phyloP scores from a whole-genome alignment of 768 basidiomycete species.

The Leccinum truebloodii region DNA sequence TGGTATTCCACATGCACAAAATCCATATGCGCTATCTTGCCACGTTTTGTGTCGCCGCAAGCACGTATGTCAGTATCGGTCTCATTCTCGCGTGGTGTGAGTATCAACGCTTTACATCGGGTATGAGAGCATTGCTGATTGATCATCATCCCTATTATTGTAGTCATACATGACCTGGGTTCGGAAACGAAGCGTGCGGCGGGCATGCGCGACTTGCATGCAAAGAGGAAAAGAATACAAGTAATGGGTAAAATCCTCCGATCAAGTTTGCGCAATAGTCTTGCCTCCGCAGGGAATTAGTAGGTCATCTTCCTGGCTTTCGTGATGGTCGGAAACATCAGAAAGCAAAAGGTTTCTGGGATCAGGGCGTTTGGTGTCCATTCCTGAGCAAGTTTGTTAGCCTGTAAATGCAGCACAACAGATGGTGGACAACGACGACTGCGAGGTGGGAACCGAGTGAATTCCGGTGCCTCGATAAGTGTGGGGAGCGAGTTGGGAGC shows the following conservation, averaged over 20 bases:
- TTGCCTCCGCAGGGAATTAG: constrained; percentile 44
- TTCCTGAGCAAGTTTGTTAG: constrained; percentile 1
- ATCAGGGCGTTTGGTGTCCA: constrained; percentile 20
- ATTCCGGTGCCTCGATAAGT: not conserved
- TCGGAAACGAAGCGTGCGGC: no score
- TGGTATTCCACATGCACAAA: no score
- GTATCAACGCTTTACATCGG: no score
- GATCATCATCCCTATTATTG: no score
- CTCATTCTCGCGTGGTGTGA: no score
- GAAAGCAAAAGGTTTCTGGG: constrained; percentile 2
- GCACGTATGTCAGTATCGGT: no score
- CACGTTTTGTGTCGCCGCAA: no score
- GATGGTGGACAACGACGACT: no score
- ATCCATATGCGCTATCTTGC: no score
- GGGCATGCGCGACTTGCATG: constrained; percentile 49
- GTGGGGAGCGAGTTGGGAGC: not conserved
- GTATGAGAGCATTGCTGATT: no score
- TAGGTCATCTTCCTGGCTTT: constrained; percentile 18
- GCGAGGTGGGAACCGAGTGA: not conserved
- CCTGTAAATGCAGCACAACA: constrained; percentile 22
- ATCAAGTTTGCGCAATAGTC: constrained; percentile 66
- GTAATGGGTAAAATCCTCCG: constrained; percentile 66
- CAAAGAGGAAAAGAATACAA: constrained; percentile 72
- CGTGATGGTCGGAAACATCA: constrained; percentile 6
- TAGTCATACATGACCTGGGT: no score